Evolutionary conservation across 1,284 basidiomycete genomes (phyloP), one percentile per base, ranked within the genome.

Genomic region (Naganishia sp.): DNA sequence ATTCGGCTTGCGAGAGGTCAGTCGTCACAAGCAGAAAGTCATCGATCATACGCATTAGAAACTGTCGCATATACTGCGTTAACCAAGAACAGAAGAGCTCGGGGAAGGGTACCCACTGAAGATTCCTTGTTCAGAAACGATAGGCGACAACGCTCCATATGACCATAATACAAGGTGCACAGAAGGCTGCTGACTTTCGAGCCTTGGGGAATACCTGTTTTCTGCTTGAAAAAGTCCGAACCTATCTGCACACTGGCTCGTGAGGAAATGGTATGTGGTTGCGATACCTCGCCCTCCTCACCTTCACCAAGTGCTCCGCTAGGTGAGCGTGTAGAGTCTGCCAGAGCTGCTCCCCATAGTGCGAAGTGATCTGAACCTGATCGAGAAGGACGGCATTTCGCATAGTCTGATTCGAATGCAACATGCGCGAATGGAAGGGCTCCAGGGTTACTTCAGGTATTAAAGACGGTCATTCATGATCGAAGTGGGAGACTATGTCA

Each of bases 171-270:
- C 78, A 94, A 90, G 1, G 90, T 90, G 75, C 96, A 99, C 1
- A 99, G 81, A 36, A 98, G 75, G 1, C 90, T 87, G 6, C 93
- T 96, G 33, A 99, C 80, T 31, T 92, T 86, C 0, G 94, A 97
- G 16, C 96, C 96, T 77, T 99, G 96, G 0, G 96, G 94, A 36
- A 99, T 98, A 0, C 96, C 96, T 13, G 91, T 85, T 9, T 85
- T 85, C 78, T 99, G 96, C 2, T 89, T 86, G 75, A 89, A 94
- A 75, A 90, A 90, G 48, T 85, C 80, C 9, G 82, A 73, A 0
- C 89, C 90, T 67, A 93, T 91, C 90, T 55, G 44, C 13, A 23
- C 10, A 48, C 15, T 48, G 42, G 31, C 23, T 48, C 13, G 9
- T n/a, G 25, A 33, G n/a, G 33, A 21, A 11, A 28, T 11, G 16